Percentiles rank a stretch among this genome's conserved stretches.
These are phyloP conservation scores for Zelonia costaricensis DNA, from an alignment of 208 protist genomes.

Conservation along the genomic window DNA sequence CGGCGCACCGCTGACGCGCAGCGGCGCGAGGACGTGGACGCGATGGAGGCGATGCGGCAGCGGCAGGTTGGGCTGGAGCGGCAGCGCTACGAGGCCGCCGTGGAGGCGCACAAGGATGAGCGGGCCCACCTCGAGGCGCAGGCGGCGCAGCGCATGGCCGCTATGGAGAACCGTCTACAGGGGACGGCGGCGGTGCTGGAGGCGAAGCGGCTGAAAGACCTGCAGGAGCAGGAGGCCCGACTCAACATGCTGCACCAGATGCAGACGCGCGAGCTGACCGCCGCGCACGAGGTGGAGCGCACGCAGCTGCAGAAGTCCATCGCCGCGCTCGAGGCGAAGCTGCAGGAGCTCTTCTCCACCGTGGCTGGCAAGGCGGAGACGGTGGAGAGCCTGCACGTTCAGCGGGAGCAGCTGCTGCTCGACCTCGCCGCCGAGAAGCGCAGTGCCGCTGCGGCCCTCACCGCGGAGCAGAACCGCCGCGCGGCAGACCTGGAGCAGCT, in stretches of 20 bases:
- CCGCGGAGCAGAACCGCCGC: conserved; percentile 24
- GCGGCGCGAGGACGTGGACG: conserved; percentile 12
- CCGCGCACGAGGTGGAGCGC: conserved; percentile 20
- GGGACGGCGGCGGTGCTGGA: conserved; percentile 23
- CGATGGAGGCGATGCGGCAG: conserved; percentile 16
- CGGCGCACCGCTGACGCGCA: conserved; percentile 16
- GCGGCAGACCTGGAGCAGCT: conserved; percentile 30
- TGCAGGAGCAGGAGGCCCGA: conserved; percentile 18
- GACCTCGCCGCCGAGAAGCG: conserved; percentile 33
- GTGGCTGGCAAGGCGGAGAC: conserved; percentile 16
- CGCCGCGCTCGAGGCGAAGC: conserved; percentile 4
- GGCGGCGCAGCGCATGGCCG: conserved; percentile 8
- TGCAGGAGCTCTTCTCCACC: conserved; percentile 12
- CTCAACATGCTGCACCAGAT: conserved; percentile 26
- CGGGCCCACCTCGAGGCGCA: conserved; percentile 19
- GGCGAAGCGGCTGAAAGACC: conserved; percentile 5
- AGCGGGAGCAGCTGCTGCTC: conserved; percentile 24
- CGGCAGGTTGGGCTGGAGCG: conserved; percentile 22
- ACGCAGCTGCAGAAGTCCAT: conserved; percentile 9
- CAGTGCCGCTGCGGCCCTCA: conserved; percentile 16
- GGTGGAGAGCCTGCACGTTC: conserved; percentile 14
- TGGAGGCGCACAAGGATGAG: conserved; percentile 21
- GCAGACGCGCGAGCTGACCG: conserved; percentile 15
- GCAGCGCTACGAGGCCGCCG: conserved; percentile 25
- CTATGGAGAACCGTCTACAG: conserved; percentile 11